Base-by-base conservation (phyloP, 2,329 filamentous ascomycete species). In the Massarina eburnea region DNA sequence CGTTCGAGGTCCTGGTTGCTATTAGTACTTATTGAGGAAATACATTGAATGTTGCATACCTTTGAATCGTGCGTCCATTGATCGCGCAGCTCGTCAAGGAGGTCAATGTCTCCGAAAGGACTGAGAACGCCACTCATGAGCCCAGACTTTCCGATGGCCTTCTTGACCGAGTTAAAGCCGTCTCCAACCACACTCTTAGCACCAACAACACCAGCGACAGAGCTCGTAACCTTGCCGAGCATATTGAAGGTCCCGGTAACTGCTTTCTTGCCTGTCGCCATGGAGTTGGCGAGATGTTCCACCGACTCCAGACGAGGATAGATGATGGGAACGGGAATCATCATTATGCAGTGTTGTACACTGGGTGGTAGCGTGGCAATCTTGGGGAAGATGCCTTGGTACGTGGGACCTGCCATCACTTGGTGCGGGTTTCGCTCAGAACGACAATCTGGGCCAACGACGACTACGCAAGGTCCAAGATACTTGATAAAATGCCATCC, bases 401-500 rank as follows among this genome's bases (percentile, higher is more conserved):
- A 99, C 1, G 94, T 97, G 35, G 91, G 91, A 0, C 94, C 94
- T 4, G 92, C 92, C 80, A 99, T 86, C 43, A 99, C 94, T 61
- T 95, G 90, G 50, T 86, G 85, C 49, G 90, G 89, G 42, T 88
- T 96, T 41, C 94, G 80, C 72, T 99, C 94, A 4, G 91, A 96
- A 41, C 94, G 84, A 57, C 91, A 92, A 69, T 99, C 94, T 2
- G 89, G 86, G 0, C 92, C 94, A 40, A 96, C 86, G 1, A 95
- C 86, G 0, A 90, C 91, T 10, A 99, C 85, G 4, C 89, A 89
- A 1, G 94, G 94, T 0, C 94, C 94, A 5, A 99, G 82, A 61
- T 88, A 96, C 72, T 99, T 99, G 72, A 99, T 83, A 70, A 97
- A 99, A 71, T 99, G 94, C 94, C 94, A 99, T 7, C 94, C 94